Conservation (phyloP, 306 rosid species). For the Quercus glauca region DNA sequence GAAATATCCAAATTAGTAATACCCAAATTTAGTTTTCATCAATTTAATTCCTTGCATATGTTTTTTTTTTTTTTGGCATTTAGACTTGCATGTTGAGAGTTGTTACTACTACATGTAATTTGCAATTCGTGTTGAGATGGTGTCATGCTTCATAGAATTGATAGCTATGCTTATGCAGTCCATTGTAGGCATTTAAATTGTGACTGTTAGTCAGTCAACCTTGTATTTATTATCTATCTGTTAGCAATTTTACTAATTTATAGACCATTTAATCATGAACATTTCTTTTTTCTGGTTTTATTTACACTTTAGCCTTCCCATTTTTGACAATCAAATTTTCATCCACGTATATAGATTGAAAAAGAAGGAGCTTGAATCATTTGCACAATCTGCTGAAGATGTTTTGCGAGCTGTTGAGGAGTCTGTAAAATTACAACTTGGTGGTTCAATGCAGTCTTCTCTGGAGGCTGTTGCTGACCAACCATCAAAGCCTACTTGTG, state of each 20-base stretch:
- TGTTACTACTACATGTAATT: not conserved
- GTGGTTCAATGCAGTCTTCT: slow-evolving; percentile 29
- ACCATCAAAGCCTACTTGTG: slow-evolving; percentile 37
- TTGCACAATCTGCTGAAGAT: slow-evolving; percentile 63
- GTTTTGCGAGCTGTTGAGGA: slow-evolving; percentile 54
- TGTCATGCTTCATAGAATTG: not conserved
- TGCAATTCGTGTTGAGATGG: not conserved
- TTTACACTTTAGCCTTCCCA: not conserved
- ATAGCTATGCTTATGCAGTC: not conserved
- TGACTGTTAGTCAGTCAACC: not conserved
- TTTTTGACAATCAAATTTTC: not conserved
- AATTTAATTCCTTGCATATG: not conserved
- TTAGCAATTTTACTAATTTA: not conserved
- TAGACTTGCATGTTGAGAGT: not conserved
- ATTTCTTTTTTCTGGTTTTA: not conserved
- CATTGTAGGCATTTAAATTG: not conserved
- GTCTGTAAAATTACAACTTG: slow-evolving; percentile 41
- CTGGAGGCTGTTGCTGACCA: slow-evolving; percentile 32
- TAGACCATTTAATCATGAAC: not conserved
- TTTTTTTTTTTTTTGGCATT: not conserved
- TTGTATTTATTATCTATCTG: not conserved
- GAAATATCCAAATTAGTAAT: not conserved
- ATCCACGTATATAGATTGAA: slow-evolving; percentile 46
- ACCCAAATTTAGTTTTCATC: not conserved
- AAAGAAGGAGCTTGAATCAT: slow-evolving; percentile 68